Evolutionary conservation across 352 stramenopile genomes (phyloP).

Genomic region (Phytophthora ohioensis): DNA sequence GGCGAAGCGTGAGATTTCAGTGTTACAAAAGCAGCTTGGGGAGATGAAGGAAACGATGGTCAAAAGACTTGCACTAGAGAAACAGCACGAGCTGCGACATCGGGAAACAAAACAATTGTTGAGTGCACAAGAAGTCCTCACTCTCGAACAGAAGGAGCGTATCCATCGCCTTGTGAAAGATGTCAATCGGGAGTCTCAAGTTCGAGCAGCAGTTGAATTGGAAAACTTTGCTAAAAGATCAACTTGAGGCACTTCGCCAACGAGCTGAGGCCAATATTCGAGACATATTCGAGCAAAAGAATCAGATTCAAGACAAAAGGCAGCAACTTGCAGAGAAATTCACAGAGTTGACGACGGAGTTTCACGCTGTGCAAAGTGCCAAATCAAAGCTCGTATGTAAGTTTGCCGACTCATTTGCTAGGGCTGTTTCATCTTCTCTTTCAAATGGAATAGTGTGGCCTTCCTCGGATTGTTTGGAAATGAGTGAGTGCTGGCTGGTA

Average conservation of each 20-base stretch:
- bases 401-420: constrained; percentile 42
- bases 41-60: constrained; percentile 55
- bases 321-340: constrained; percentile 40
- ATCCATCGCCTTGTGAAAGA: constrained; percentile 64
- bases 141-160: constrained; percentile 62
- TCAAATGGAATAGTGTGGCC: constrained; percentile 10
- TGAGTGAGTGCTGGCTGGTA: constrained; percentile 60
- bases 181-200: constrained; percentile 57
- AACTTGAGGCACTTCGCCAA: constrained; percentile 51
- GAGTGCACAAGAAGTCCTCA: constrained; percentile 42
- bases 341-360: constrained; percentile 53
- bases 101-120: constrained; percentile 49
- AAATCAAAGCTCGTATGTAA: constrained; percentile 56
- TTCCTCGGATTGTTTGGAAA: constrained; percentile 39
- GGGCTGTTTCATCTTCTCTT: constrained; percentile 11
- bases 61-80: constrained; percentile 40
- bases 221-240: constrained; percentile 55
- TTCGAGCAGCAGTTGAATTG: constrained; percentile 54
- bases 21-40: constrained; percentile 51
- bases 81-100: constrained; percentile 52
- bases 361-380: constrained; percentile 46
- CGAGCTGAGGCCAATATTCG: constrained; percentile 47
- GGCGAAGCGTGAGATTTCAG: constrained; percentile 43
- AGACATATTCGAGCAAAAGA: constrained; percentile 53
- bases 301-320: constrained; percentile 44